phyloP scores from a whole-genome alignment of 805 yeast species.

The Teunomyces aglyptinius region DNA sequence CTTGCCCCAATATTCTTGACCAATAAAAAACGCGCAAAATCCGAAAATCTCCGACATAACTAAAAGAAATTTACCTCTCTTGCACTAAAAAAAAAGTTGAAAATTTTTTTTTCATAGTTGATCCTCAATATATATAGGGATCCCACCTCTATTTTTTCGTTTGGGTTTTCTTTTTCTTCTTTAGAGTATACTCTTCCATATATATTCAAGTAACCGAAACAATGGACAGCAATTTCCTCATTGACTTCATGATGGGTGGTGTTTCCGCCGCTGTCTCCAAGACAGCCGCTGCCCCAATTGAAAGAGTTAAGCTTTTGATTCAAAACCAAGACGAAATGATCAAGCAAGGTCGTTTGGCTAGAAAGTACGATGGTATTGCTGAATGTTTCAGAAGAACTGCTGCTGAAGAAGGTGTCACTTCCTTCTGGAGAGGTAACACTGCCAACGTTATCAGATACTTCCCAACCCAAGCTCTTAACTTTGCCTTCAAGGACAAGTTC shows the following conservation, averaged over 20 bases:
- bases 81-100: not conserved
- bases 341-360: slow-evolving; percentile 93
- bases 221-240: slow-evolving; percentile 30
- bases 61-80: slow-evolving; percentile 3
- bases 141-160: slow-evolving; percentile 5
- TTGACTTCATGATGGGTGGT: slow-evolving; percentile 91
- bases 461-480: slow-evolving; percentile 99
- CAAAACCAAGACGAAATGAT: slow-evolving; percentile 98
- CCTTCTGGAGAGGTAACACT: slow-evolving; percentile 99
- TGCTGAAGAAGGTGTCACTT: slow-evolving; percentile 83
- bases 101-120: slow-evolving; percentile 2
- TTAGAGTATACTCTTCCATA: slow-evolving; percentile 7
- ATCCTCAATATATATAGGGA: slow-evolving; percentile 7
- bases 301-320: slow-evolving; percentile 92
- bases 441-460: slow-evolving; percentile 98
- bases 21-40: slow-evolving; percentile 4
- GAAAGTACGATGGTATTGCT: slow-evolving; percentile 81
- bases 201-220: slow-evolving; percentile 9
- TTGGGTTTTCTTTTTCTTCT: slow-evolving; percentile 2
- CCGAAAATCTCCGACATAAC: slow-evolving; percentile 4
- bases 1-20: not conserved
- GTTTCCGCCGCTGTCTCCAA: slow-evolving; percentile 98
- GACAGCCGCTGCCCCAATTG: slow-evolving; percentile 97
- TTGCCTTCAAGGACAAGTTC: slow-evolving; percentile 97
- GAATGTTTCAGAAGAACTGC: slow-evolving; percentile 96